phyloP scores from a whole-genome alignment of 495 filamentous ascomycete genomes.

The Xylaria nigripes region DNA sequence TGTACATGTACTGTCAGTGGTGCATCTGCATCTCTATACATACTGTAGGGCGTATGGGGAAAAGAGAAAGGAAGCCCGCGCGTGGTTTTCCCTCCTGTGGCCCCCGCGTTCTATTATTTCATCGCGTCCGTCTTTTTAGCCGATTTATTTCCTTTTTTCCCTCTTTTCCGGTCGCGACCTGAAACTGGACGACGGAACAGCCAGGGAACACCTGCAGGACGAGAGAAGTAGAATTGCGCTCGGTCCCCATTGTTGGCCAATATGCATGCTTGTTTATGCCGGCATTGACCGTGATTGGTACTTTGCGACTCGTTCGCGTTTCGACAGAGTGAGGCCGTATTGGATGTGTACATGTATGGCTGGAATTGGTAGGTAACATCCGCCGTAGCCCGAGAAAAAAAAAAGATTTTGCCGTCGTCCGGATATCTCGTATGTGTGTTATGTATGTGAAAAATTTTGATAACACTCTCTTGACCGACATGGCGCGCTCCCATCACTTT shows the following conservation, averaged over 20 bases:
- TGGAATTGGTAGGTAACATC: conserved; percentile 26
- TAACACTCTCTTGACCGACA: neutral
- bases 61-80: neutral
- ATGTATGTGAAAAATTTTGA: conserved; percentile 3
- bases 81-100: conserved; percentile 1
- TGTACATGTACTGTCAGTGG: neutral
- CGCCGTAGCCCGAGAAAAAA: conserved; percentile 30
- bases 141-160: conserved; percentile 9
- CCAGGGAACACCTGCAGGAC: conserved; percentile 1
- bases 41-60: neutral
- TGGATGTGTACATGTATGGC: conserved; percentile 22
- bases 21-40: neutral
- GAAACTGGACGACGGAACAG: conserved; percentile 2
- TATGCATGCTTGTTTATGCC: conserved; percentile 26
- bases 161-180: conserved; percentile 6
- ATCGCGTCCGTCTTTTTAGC: conserved; percentile 4
- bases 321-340: conserved; percentile 10
- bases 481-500: neutral
- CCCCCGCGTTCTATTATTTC: conserved; percentile 11
- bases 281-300: conserved; percentile 26
- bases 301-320: conserved; percentile 18
- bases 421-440: too few species aligned
- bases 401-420: conserved; percentile 18
- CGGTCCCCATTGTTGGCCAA: conserved; percentile 22
- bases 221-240: conserved; percentile 15